Conservation (phyloP, 257 asterid genomes). For the Gentiana macrophylla region DNA sequence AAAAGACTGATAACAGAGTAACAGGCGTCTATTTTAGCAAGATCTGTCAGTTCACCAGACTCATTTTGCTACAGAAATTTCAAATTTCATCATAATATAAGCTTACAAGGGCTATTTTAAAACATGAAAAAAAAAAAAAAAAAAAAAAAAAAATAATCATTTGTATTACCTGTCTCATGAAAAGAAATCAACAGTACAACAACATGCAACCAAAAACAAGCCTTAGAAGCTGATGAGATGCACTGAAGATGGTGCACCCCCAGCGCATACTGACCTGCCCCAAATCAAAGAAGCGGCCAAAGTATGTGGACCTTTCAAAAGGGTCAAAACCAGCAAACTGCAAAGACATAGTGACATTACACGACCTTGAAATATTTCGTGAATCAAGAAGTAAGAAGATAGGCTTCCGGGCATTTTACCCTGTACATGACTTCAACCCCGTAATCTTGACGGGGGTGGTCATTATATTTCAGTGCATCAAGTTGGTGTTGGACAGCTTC, state of each 20-base stretch:
- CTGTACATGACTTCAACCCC: slow-evolving; percentile 97
- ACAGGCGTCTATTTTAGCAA: not conserved
- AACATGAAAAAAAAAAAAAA: too few relatives aligned
- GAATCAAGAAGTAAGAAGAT: slow-evolving; percentile 7
- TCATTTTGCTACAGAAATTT: not conserved
- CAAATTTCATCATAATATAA: not conserved
- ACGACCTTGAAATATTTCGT: slow-evolving; percentile 2
- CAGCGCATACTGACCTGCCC: slow-evolving; percentile 62
- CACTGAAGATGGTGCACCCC: not conserved
- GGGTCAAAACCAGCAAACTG: slow-evolving; percentile 99
- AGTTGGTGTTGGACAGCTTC: slow-evolving; percentile 84
- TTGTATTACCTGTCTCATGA: too few relatives aligned
- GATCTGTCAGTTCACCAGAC: not conserved
- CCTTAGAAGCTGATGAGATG: too few relatives aligned
- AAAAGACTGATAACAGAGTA: not conserved
- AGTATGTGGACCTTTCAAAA: slow-evolving; percentile 88
- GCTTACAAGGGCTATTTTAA: not conserved
- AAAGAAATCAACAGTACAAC: too few relatives aligned
- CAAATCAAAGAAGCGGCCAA: slow-evolving; percentile 89
- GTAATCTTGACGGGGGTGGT: slow-evolving; percentile 84
- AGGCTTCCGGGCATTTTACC: slow-evolving; percentile 23
- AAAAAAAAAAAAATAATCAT: too few relatives aligned
- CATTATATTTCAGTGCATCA: slow-evolving; percentile 88
- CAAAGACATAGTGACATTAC: slow-evolving; percentile 5
- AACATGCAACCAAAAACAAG: too few relatives aligned